Percentiles rank a stretch among this genome's conserved stretches.
These are phyloP conservation scores for Whalleya microplaca DNA, from an alignment of 2,329 filamentous ascomycete species.

Conservation along the genomic window DNA sequence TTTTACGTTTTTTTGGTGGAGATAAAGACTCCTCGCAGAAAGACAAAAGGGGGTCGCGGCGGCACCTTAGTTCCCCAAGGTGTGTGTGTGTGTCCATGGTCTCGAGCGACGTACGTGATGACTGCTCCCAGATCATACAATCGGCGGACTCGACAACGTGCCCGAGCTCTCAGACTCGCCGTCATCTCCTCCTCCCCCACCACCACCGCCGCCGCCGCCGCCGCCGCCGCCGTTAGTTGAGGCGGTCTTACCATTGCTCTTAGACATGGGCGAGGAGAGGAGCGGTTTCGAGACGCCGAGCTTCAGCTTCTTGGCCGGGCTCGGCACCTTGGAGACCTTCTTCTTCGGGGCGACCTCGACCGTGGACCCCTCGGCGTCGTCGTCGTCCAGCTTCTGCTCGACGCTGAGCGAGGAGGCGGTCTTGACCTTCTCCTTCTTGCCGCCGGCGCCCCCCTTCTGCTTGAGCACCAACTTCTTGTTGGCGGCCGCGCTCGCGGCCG, in stretches of 20 bases:
- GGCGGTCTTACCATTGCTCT: slow-evolving; percentile 52
- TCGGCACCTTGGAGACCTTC: slow-evolving; percentile 44
- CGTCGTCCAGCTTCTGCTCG: slow-evolving; percentile 48
- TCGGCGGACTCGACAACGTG: slow-evolving; percentile 58
- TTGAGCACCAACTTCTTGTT: slow-evolving; percentile 64
- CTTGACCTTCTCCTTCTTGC: slow-evolving; percentile 62
- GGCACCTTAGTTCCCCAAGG: slow-evolving; percentile 2
- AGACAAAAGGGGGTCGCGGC: slow-evolving; percentile 2
- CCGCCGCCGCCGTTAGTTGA: slow-evolving; percentile 15
- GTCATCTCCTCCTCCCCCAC: slow-evolving; percentile 42
- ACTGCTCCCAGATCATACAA: slow-evolving; percentile 23
- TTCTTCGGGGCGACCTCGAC: slow-evolving; percentile 49
- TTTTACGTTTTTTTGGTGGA: slow-evolving; percentile 7
- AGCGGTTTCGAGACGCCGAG: slow-evolving; percentile 48
- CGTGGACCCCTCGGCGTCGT: slow-evolving; percentile 43
- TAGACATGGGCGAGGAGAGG: slow-evolving; percentile 51
- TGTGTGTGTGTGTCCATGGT: slow-evolving; percentile 10
- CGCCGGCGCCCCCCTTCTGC: slow-evolving; percentile 45
- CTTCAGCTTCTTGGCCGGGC: slow-evolving; percentile 52
- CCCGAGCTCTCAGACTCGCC: slow-evolving; percentile 61
- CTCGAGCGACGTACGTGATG: slow-evolving; percentile 2
- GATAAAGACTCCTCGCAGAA: slow-evolving; percentile 3
- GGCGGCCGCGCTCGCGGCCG: slow-evolving; percentile 41
- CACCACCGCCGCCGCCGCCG: slow-evolving; percentile 18
- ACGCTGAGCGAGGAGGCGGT: slow-evolving; percentile 53